Base-by-base conservation (phyloP, 495 filamentous ascomycete species). In the Xylaria longipes region DNA sequence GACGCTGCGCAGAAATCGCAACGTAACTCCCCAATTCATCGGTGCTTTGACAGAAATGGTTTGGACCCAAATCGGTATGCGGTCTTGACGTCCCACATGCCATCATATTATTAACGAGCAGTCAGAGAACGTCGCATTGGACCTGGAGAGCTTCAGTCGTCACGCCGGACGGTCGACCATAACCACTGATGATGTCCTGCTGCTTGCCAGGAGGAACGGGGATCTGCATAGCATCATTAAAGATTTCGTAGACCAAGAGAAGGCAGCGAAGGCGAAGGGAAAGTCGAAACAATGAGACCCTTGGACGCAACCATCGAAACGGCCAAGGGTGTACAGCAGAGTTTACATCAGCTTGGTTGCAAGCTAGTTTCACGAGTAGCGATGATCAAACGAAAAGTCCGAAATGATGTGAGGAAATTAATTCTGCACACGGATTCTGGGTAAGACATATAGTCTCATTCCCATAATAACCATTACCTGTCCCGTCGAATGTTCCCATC, bases 11-110 rank as follows among this genome's bases (percentile, higher is more conserved):
- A 84, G 92, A 15, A 91, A 92, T 76, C 86, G 91, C 70, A 97
- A 95, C 80, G 94, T 95, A 2, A 98, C 94, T 1, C 95, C 94
- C 8, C 95, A 98, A 77, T 99, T 98, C 81, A 98, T 97, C 75
- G 95, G 90, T 12, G 94, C 94, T 0, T 81, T 98, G 78, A 97
- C 93, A 0, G 95, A 98, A 82, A 86, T 98, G 85, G 91, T 95
- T 33, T 98, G 92, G 92, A 84, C 89, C 15, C 96, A 99, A 74
- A 92, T 97, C 69, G 93, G 94, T 94, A 74, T 80, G 74, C 31
- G 67, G 68, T 56, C 50, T 45, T 72, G 71, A 71, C 52, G 65
- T 52, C 75, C 75, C 41, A 29, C 63, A 8, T 12, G 2, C 37
- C 22, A 15, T 14, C n/a, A 25, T 9, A 20, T 45, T 65, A 43